Conservation (phyloP, 805 yeast genomes). For the Metschnikowia vanudenii region DNA sequence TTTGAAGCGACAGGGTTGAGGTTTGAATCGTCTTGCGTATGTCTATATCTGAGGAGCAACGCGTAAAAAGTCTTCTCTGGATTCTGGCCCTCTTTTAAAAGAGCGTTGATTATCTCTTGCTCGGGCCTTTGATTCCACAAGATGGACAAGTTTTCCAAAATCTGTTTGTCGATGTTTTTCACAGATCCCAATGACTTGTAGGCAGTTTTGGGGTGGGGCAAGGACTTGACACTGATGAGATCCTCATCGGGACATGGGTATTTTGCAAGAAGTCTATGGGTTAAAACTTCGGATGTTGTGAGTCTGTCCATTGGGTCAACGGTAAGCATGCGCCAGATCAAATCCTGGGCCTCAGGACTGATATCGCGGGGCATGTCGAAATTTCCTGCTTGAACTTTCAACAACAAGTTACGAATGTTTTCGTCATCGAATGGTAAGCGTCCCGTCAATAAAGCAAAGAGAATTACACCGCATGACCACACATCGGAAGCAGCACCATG, state of each 20-base stretch:
- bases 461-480: constrained; percentile 85
- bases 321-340: constrained; percentile 62
- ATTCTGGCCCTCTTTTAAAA: constrained; percentile 39
- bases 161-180: constrained; percentile 50
- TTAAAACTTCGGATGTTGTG: constrained; percentile 60
- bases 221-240: constrained; percentile 42
- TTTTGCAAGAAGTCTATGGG: constrained; percentile 54
- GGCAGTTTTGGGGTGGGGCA: constrained; percentile 58
- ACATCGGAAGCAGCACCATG: constrained; percentile 86
- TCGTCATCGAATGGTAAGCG: constrained; percentile 84
- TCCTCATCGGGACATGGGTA: constrained; percentile 50
- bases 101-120: constrained; percentile 37
- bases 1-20: constrained; percentile 19
- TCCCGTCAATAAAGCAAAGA: constrained; percentile 77
- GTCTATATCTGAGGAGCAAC: constrained; percentile 44
- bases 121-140: constrained; percentile 56
- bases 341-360: constrained; percentile 63
- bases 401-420: constrained; percentile 63
- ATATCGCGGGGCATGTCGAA: constrained; percentile 69
- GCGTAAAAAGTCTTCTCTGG: constrained; percentile 49
- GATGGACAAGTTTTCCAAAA: constrained; percentile 53
- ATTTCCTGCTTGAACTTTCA: constrained; percentile 75
- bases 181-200: constrained; percentile 47
- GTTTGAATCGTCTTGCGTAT: constrained; percentile 33
- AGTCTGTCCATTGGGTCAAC: constrained; percentile 73